Conservation (phyloP, 169 alveolate genomes). For the Eimeria maxima region DNA sequence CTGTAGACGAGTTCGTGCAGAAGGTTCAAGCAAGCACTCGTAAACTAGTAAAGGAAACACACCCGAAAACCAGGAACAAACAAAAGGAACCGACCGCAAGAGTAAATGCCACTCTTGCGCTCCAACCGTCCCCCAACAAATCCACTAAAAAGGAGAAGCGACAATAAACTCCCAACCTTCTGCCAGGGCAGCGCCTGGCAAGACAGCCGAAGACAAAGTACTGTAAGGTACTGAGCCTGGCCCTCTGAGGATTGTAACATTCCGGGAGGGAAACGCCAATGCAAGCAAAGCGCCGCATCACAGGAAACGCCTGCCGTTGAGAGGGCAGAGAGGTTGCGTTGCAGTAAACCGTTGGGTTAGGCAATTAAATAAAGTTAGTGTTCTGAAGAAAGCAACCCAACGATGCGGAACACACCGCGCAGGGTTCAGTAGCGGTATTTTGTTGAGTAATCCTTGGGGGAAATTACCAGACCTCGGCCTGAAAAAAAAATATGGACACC, state of each 20-base stretch:
- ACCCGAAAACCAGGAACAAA: not conserved
- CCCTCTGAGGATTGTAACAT: not conserved
- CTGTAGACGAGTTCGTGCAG: constrained; percentile 69
- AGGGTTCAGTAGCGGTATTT: constrained; percentile 81
- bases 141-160: not conserved
- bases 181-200: not conserved
- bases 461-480: constrained; percentile 97
- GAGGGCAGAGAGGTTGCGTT: not conserved
- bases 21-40: not conserved
- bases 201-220: not conserved
- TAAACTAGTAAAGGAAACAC: too few relatives aligned
- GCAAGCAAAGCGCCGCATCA: not conserved
- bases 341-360: not conserved
- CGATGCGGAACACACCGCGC: not conserved
- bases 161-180: not conserved
- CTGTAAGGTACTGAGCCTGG: not conserved
- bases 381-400: not conserved
- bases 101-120: too few relatives aligned
- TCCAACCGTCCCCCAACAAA: too few relatives aligned
- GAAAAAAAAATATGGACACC: constrained; percentile 13
- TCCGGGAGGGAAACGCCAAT: not conserved
- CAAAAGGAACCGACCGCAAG: not conserved
- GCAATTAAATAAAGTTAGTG: too few relatives aligned
- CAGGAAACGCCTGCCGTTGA: not conserved
- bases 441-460: constrained; percentile 97